Evolutionary conservation across 2,329 filamentous ascomycete species (phyloP).

Genomic region (Stachybotrys chlorohalonatus): DNA sequence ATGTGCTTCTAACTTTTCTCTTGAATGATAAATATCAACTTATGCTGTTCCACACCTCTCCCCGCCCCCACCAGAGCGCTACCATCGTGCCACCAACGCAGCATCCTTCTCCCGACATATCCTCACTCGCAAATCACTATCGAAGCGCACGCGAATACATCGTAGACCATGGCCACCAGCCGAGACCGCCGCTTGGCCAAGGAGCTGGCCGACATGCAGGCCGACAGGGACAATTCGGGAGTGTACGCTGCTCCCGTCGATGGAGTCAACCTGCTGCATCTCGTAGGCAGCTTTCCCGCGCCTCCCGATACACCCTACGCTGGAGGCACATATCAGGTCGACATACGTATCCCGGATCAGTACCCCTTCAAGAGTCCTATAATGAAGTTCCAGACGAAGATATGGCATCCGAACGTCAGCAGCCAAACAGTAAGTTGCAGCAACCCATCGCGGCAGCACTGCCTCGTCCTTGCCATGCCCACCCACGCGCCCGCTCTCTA

Average conservation of each 20-base stretch:
- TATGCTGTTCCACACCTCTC: not conserved
- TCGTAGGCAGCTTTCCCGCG: constrained; percentile 74
- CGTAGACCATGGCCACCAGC: constrained; percentile 35
- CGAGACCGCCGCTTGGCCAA: constrained; percentile 58
- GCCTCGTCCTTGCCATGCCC: too few species aligned
- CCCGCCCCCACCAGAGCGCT: not conserved
- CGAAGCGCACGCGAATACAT: not conserved
- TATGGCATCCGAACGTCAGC: constrained; percentile 97
- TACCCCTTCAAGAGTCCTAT: constrained; percentile 90
- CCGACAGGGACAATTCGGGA: constrained; percentile 64
- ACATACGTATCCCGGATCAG: constrained; percentile 77
- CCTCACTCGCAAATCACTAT: not conserved
- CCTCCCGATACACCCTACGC: constrained; percentile 92
- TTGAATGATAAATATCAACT: not conserved
- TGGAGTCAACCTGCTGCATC: constrained; percentile 65
- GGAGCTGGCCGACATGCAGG: constrained; percentile 66
- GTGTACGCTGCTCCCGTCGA: constrained; percentile 60
- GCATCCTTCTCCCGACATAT: not conserved
- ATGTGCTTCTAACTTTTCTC: not conserved
- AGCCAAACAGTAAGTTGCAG: constrained; percentile 63
- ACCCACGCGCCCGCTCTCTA: not conserved
- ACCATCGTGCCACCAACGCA: not conserved
- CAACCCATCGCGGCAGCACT: too few species aligned
- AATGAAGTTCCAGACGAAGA: constrained; percentile 87
- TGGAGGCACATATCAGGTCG: constrained; percentile 71